Conservation (phyloP, 1,284 basidiomycete species). For the Ganoderma meredithae region DNA sequence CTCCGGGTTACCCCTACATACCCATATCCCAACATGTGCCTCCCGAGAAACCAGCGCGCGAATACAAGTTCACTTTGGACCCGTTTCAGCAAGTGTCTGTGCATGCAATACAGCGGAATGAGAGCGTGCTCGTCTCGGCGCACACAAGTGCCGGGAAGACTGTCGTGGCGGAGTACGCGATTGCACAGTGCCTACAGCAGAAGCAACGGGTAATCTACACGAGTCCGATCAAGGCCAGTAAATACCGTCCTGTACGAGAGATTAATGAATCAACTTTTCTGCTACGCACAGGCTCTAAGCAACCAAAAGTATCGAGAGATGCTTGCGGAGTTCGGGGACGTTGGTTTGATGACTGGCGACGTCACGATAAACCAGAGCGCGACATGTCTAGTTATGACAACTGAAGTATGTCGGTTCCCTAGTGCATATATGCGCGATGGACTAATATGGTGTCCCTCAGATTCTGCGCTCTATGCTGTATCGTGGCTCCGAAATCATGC, state of each 20-base stretch:
- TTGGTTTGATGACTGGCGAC: slow-evolving; percentile 99
- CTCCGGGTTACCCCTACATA: slow-evolving; percentile 90
- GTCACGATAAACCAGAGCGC: slow-evolving; percentile 99
- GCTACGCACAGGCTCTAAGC: slow-evolving; percentile 79
- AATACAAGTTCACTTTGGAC: slow-evolving; percentile 97
- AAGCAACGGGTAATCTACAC: slow-evolving; percentile 99
- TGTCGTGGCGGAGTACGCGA: slow-evolving; percentile 99
- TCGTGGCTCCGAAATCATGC: slow-evolving; percentile 98
- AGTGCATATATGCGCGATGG: not conserved
- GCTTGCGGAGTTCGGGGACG: slow-evolving; percentile 95
- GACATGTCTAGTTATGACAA: slow-evolving; percentile 99
- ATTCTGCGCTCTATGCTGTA: slow-evolving; percentile 99
- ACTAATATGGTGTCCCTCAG: slow-evolving; percentile 47
- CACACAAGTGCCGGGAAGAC: slow-evolving; percentile 99
- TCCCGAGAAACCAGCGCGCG: slow-evolving; percentile 87
- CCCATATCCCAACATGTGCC: slow-evolving; percentile 95
- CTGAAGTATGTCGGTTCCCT: slow-evolving; percentile 73
- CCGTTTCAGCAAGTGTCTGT: slow-evolving; percentile 98
- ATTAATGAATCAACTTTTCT: slow-evolving; percentile 33
- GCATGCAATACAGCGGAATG: slow-evolving; percentile 94
- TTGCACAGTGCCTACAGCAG: slow-evolving; percentile 92
- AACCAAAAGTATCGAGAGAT: slow-evolving; percentile 99
- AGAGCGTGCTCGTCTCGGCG: slow-evolving; percentile 98
- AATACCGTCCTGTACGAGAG: slow-evolving; percentile 31
- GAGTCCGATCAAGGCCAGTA: slow-evolving; percentile 95